Evolutionary conservation across 306 rosid genomes (phyloP), one percentile per base, ranked within the genome.

Genomic region (Erythrophleum fordii): DNA sequence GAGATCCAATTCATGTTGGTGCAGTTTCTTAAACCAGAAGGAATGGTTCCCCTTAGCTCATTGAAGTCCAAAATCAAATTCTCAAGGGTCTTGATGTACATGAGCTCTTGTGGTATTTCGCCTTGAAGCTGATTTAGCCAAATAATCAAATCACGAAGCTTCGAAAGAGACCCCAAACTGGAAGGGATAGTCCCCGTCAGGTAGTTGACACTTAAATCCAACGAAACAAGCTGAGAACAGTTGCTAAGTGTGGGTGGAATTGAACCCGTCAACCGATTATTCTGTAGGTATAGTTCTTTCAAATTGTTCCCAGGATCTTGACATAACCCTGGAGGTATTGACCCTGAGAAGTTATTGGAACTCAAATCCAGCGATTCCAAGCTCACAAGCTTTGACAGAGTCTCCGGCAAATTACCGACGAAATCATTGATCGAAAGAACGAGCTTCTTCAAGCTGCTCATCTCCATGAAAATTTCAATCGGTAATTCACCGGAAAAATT

Each of bases 161-260:
- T 89, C 0, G 94, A 75, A 52, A 96, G 85, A 0, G 90, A 90
- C 26, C 97, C 98, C 13, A 96, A 58, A 61, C 94, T 89, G 0
- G 90, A 67, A 70, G 99, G 99, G 83, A 96, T 93, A 1, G 88
- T 86, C 10, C 99, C 99, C 1, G 71, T 84, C 13, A 96, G 85
- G 68, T 13, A 87, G 79, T 96, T 96, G 92, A 96, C 91, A 82
- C 99, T 96, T 76, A 96, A 88, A 83, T 96, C 98, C 20, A 96
- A 87, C 0, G 91, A 86, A 12, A 91, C 92, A 4, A 96, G 94
- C 73, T 92, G 77, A 4, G 97, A 87, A 79, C 99, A 96, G 89
- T 96, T 93, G 76, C 94, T 86, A 16, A 96, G 77, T 7, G 90
- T 52, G 1, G 90, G 82, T 1, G 99, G 97, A 82, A 96, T 90